A percentile compares a stretch with the other conserved stretches of the same genome.
Conservation (phyloP, 257 asterid species). For the Solanum appendiculatum region DNA sequence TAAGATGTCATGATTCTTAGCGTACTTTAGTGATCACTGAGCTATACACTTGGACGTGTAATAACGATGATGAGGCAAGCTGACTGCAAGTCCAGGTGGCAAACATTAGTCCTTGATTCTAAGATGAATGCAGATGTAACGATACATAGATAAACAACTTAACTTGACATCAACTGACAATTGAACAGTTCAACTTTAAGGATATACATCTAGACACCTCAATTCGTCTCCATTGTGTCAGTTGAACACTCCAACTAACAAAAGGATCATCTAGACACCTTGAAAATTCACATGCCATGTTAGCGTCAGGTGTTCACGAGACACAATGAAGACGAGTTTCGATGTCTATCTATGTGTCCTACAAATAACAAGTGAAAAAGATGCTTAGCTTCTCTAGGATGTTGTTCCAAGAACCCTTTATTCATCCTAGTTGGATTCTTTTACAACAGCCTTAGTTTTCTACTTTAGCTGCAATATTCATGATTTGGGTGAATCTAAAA, state of each 20-base stretch:
- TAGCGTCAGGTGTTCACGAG: neutral
- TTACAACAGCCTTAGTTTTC: constrained; percentile 33
- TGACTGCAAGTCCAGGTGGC: constrained; percentile 23
- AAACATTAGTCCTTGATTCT: constrained; percentile 34
- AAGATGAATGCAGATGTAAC: neutral
- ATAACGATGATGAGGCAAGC: constrained; percentile 15
- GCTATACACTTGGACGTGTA: neutral
- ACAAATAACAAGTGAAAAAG: constrained; percentile 29
- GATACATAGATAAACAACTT: neutral
- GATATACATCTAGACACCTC: neutral
- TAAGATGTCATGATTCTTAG: neutral
- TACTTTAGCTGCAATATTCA: constrained; percentile 25
- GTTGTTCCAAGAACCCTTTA: constrained; percentile 57
- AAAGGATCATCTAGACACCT: neutral
- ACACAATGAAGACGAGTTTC: neutral
- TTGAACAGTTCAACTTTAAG: rapidly evolving
- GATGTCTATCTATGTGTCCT: neutral
- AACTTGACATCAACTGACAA: neutral
- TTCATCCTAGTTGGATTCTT: constrained; percentile 60
- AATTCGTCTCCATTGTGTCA: rapidly evolving
- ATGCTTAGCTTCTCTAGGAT: constrained; percentile 83
- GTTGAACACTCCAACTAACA: neutral
- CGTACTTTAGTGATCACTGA: rapidly evolving
- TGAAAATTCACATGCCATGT: neutral
- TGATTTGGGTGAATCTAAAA: constrained; percentile 65